Base-by-base conservation (phyloP, 2,329 filamentous ascomycete species). In the Talaromyces sp. region DNA sequence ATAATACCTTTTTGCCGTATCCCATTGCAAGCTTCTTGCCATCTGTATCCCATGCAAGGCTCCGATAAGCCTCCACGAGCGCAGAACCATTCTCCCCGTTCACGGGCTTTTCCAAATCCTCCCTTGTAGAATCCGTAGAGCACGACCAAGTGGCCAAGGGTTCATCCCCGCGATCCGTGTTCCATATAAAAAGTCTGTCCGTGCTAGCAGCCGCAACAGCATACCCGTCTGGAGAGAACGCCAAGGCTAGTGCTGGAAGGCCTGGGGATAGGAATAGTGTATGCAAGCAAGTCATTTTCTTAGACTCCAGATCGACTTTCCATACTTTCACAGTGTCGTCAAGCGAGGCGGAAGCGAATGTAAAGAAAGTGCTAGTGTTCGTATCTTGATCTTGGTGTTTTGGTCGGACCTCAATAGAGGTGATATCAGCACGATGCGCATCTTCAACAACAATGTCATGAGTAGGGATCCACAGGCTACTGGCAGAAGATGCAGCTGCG, bases 21-120 rank as follows among this genome's bases (percentile, higher is more conserved):
- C 77, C 77, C 64, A 80, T 79, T 1, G 77, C 78, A 58, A 83
- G 70, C 63, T 76, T 80, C 64, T 78, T 78, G n/a, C 80, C 79
- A 65, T 82, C 77, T 11, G 72, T 72, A 65, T 81, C 80, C 81
- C 81, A 83, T 31, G 73, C 75, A 53, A 83, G 68, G 28, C 73
- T 71, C 48, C 77, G 70, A 61, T 76, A 71, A 9, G 68, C 67
- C 17, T 67, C 60, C 9, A 64, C 56, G 13, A 65, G 64, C 11
- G 59, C 31, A 48, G 58, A 63, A 22, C 66, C 73, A 60, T 76
- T 74, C 17, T 74, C 64, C 40, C 74, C 74, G 57, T 74, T 73
- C 9, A 64, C 63, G 15, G 67, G 56, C 22, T 66, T 69, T 35
- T 68, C 64, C 17, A 65, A 60, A 25, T 64, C 65, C 52, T 70